Conservation (phyloP, 1,139 yeast species). For the Yamadazyma triangularis region DNA sequence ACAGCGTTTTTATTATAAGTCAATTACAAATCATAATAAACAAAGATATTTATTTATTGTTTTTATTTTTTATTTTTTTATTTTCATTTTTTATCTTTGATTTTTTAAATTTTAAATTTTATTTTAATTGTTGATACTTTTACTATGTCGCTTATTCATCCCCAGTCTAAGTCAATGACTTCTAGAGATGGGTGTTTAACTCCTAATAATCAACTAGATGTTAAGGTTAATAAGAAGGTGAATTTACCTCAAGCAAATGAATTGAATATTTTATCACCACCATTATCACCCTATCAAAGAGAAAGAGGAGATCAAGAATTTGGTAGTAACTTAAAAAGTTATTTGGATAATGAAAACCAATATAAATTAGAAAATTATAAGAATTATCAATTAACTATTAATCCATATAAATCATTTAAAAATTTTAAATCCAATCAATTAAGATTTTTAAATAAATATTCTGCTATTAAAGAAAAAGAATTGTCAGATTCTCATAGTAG, state of each 20-base stretch:
- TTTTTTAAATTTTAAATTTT: too few species aligned
- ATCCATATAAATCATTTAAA: constrained; percentile 47
- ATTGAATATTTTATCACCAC: constrained; percentile 52
- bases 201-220: constrained; percentile 21
- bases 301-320: constrained; percentile 4
- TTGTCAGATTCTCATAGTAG: constrained; percentile 9
- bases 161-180: constrained; percentile 20
- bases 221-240: constrained; percentile 1
- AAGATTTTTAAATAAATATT: constrained; percentile 48
- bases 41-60: too few species aligned
- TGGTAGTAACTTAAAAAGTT: neutral
- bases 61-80: too few species aligned
- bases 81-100: too few species aligned
- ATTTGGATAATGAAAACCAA: constrained; percentile 15
- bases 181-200: constrained; percentile 39
- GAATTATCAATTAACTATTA: constrained; percentile 44
- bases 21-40: too few species aligned
- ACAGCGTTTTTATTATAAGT: neutral
- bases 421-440: constrained; percentile 46
- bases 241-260: constrained; percentile 6
- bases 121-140: too few species aligned
- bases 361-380: constrained; percentile 48
- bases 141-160: constrained; percentile 25
- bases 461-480: constrained; percentile 21
- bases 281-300: constrained; percentile 57